Percentiles rank a stretch among this genome's conserved stretches.
phyloP scores from a whole-genome alignment of 139 green algal genomes.

The Closterium sp. region DNA sequence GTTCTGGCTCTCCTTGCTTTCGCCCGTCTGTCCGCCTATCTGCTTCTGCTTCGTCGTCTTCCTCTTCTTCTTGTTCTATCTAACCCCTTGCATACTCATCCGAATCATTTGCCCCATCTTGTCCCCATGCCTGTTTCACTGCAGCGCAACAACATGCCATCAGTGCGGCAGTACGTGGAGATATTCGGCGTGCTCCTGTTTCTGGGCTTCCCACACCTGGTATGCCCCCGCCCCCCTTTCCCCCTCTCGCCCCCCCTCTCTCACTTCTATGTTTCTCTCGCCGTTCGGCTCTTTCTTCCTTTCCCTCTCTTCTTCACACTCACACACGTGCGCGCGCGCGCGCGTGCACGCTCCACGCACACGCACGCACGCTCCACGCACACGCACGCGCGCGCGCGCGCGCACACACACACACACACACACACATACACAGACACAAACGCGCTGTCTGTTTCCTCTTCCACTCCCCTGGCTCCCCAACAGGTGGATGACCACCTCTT shows the following conservation, averaged over 20 bases:
- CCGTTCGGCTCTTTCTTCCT: too few species aligned
- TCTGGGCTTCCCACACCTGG: conserved; percentile 40
- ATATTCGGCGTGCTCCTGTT: conserved; percentile 41
- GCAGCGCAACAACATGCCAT: conserved; percentile 49
- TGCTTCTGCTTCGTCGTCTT: neutral
- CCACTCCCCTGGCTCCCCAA: neutral
- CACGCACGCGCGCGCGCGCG: too few species aligned
- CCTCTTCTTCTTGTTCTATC: too few species aligned
- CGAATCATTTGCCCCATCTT: too few species aligned
- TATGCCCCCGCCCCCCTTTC: neutral
- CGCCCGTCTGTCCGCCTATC: too few species aligned
- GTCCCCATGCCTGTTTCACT: neutral
- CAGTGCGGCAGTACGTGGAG: conserved; percentile 55
- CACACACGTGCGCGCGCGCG: too few species aligned
- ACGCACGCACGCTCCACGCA: neutral
- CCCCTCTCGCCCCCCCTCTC: neutral
- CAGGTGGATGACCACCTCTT: conserved; percentile 40
- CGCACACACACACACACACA: too few species aligned
- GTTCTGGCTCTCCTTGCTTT: too few species aligned
- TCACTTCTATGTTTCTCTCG: neutral
- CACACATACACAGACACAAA: too few species aligned
- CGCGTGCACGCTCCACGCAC: neutral
- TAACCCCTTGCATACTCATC: too few species aligned
- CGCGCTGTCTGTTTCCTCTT: neutral
- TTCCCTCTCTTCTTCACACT: neutral